These are phyloP conservation scores for Trypanosoma brucei DNA, from an alignment of 208 protist genomes.

Conservation along the genomic window DNA sequence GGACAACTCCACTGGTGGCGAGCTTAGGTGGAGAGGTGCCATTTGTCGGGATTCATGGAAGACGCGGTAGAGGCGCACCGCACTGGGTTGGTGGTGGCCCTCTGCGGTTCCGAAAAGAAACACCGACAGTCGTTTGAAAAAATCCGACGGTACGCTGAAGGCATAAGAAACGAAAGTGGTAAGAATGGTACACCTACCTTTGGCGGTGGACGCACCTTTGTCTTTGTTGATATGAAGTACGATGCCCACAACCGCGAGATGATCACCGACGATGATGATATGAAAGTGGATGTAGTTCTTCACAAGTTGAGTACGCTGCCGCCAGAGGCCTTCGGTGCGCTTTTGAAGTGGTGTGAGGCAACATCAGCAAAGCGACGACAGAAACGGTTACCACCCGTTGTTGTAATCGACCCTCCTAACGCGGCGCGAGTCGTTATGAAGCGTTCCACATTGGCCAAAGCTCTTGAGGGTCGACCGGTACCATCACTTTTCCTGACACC, in stretches of 20 bases:
- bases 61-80: neutral
- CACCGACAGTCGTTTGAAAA: conserved; percentile 74
- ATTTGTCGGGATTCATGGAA: neutral
- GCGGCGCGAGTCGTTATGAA: conserved; percentile 45
- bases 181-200: neutral
- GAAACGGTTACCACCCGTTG: conserved; percentile 22
- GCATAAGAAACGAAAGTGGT: conserved; percentile 23
- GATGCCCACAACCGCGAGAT: conserved; percentile 32
- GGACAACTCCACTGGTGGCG: too few species aligned
- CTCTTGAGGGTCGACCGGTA: conserved; percentile 32
- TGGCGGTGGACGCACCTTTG: conserved; percentile 20
- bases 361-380: conserved; percentile 11
- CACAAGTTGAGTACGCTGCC: conserved; percentile 74
- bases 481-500: conserved; percentile 36
- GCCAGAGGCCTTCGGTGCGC: conserved; percentile 29
- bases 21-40: too few species aligned
- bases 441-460: conserved; percentile 41
- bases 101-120: conserved; percentile 72
- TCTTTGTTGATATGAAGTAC: conserved; percentile 58
- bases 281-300: conserved; percentile 60
- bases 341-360: conserved; percentile 39
- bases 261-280: conserved; percentile 9
- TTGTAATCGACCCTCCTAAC: conserved; percentile 61
- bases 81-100: conserved; percentile 29
- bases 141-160: conserved; percentile 27